These are phyloP conservation scores for Sporisorium iseilematis-ciliati DNA, from an alignment of 1,284 basidiomycete species.

Conservation along the genomic window DNA sequence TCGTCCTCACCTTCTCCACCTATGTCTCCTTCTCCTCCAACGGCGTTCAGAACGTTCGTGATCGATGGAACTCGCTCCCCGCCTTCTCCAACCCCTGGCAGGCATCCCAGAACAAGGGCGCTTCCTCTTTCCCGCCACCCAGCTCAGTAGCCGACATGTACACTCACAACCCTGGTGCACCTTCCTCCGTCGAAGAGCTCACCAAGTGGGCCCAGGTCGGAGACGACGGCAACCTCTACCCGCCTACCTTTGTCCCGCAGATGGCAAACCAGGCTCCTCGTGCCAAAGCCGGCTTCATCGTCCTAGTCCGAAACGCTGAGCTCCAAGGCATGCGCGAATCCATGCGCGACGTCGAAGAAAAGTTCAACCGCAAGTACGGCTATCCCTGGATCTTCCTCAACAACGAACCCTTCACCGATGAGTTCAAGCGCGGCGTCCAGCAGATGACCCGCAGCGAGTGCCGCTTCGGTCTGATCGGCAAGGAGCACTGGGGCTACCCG, in stretches of 20 bases:
- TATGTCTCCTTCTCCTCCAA: constrained; percentile 56
- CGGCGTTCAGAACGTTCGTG: constrained; percentile 40
- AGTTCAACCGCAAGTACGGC: constrained; percentile 68
- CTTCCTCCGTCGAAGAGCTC: constrained; percentile 59
- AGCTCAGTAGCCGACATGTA: constrained; percentile 57
- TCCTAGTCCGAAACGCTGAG: constrained; percentile 69
- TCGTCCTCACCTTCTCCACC: constrained; percentile 54
- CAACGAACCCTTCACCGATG: constrained; percentile 70
- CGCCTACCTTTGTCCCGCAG: constrained; percentile 61
- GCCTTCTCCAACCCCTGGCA: constrained; percentile 40
- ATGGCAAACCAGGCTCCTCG: constrained; percentile 62
- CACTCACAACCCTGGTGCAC: constrained; percentile 55
- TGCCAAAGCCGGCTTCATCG: constrained; percentile 69
- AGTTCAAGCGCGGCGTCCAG: constrained; percentile 69
- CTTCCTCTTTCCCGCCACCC: constrained; percentile 25
- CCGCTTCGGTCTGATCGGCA: constrained; percentile 83
- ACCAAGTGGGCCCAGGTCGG: constrained; percentile 58
- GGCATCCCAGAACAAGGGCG: constrained; percentile 9
- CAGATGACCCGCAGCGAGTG: constrained; percentile 67
- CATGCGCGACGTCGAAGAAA: constrained; percentile 64
- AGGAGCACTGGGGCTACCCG: constrained; percentile 86
- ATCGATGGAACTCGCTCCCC: constrained; percentile 35
- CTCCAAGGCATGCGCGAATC: constrained; percentile 61
- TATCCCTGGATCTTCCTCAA: constrained; percentile 72
- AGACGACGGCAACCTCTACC: constrained; percentile 65